These are phyloP conservation scores for Geotrichum restrictum DNA, from an alignment of 1,139 yeast genomes.

Conservation along the genomic window DNA sequence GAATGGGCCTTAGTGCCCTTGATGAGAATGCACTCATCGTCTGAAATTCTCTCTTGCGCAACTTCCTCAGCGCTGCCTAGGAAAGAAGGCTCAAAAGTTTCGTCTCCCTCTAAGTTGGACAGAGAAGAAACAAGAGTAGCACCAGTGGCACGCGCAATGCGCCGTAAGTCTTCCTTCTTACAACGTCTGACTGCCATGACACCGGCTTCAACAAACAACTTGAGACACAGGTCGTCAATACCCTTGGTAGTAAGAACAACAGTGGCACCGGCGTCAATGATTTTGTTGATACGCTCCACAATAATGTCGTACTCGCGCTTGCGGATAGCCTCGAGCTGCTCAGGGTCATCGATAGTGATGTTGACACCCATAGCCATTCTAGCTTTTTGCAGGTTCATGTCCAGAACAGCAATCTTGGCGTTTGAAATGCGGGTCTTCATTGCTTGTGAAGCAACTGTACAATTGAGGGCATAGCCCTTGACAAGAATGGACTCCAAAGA, in stretches of 20 bases:
- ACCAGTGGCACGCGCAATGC: constrained; percentile 98
- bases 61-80: constrained; percentile 93
- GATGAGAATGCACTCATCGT: constrained; percentile 93
- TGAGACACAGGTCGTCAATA: constrained; percentile 92
- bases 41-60: constrained; percentile 84
- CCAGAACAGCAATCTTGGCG: constrained; percentile 90
- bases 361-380: constrained; percentile 99
- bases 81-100: constrained; percentile 82
- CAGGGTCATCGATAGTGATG: constrained; percentile 95
- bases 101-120: constrained; percentile 96
- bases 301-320: constrained; percentile 91
- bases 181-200: constrained; percentile 99
- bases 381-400: constrained; percentile 90
- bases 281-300: constrained; percentile 80
- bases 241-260: constrained; percentile 97
- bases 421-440: constrained; percentile 71
- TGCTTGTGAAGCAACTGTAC: constrained; percentile 97
- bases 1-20: constrained; percentile 94
- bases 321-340: constrained; percentile 91
- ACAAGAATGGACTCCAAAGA: constrained; percentile 80
- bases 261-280: constrained; percentile 90
- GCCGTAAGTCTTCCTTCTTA: constrained; percentile 90
- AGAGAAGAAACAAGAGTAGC: constrained; percentile 84
- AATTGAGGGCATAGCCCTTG: constrained; percentile 92
- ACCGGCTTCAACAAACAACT: constrained; percentile 91